Percentiles rank a stretch among this genome's conserved stretches.
Conservation (phyloP, 345 rosid species). For the Cardiospermum halicacabum region DNA sequence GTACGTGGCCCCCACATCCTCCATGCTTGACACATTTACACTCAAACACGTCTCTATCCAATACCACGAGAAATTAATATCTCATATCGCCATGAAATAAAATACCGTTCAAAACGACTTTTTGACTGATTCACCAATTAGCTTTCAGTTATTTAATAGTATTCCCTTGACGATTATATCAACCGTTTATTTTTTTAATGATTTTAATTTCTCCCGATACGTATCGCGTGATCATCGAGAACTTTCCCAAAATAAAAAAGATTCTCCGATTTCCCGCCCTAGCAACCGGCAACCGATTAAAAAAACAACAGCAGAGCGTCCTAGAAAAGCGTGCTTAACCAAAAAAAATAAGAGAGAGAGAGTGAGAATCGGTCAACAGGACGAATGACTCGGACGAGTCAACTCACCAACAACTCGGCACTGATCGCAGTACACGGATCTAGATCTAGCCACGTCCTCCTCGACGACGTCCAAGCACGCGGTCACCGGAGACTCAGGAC, state of each 20-base stretch:
- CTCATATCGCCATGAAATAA: not conserved
- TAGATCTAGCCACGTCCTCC: conserved; percentile 71
- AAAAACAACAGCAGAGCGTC: conserved; percentile 4
- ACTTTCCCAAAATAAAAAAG: not conserved
- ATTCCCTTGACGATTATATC: not conserved
- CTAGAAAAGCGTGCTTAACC: conserved; percentile 18
- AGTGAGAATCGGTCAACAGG: conserved; percentile 16
- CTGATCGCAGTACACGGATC: conserved; percentile 71
- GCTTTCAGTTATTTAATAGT: not conserved
- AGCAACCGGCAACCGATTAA: conserved; percentile 19
- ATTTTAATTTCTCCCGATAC: conserved; percentile 10
- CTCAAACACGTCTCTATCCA: not conserved
- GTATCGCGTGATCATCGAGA: not conserved
- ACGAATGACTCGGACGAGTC: conserved; percentile 26
- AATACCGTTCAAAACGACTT: not conserved
- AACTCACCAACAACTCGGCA: conserved; percentile 82
- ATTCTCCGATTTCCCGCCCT: conserved; percentile 26
- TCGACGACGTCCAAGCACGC: conserved; percentile 53
- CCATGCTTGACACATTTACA: not conserved
- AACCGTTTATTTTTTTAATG: not conserved
- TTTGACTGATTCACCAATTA: not conserved
- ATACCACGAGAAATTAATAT: not conserved
- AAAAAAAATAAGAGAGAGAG: not conserved
- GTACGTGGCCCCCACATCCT: conserved; percentile 9
- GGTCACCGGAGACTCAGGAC: conserved; percentile 25